A percentile compares a stretch with the other conserved stretches of the same genome.
Evolutionary conservation across 768 basidiomycete species (phyloP).

Genomic region (Suillus lakei): DNA sequence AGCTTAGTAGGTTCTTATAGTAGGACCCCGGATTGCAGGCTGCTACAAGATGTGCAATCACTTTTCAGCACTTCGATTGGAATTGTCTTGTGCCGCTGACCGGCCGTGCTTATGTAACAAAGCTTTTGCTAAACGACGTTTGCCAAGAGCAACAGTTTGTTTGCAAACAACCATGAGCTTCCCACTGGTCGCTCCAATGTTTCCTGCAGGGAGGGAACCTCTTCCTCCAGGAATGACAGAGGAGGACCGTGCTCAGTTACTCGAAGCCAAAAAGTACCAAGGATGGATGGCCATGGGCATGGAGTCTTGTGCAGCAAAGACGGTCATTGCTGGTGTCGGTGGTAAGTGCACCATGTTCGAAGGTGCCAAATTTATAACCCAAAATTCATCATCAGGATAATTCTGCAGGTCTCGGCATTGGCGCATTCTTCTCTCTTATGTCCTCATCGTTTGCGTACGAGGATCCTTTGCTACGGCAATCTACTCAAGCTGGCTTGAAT

Average conservation of each 20-base stretch:
- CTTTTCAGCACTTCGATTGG: too few relatives aligned
- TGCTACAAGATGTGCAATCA: too few relatives aligned
- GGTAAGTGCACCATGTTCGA: slow-evolving; percentile 54
- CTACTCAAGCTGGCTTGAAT: slow-evolving; percentile 57
- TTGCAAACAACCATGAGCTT: slow-evolving; percentile 23
- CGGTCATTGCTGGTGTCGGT: slow-evolving; percentile 76
- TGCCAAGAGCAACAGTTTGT: background rate
- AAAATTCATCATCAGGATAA: slow-evolving; percentile 10
- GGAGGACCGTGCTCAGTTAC: slow-evolving; percentile 70
- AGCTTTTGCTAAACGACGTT: slow-evolving; percentile 18
- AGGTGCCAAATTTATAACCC: slow-evolving; percentile 4
- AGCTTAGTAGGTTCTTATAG: too few relatives aligned
- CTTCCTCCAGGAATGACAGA: slow-evolving; percentile 83
- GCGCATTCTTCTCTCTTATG: slow-evolving; percentile 97
- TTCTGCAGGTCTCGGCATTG: slow-evolving; percentile 80
- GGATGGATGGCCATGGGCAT: slow-evolving; percentile 69
- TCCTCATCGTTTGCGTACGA: slow-evolving; percentile 94
- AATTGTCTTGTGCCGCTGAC: too few relatives aligned
- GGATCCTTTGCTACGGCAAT: slow-evolving; percentile 80
- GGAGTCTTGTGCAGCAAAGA: slow-evolving; percentile 89
- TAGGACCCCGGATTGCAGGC: too few relatives aligned
- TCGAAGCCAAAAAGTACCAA: slow-evolving; percentile 81
- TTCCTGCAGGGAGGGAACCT: slow-evolving; percentile 85
- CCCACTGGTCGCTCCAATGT: slow-evolving; percentile 68
- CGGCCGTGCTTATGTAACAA: slow-evolving; percentile 9